phyloP scores from a whole-genome alignment of 2,329 filamentous ascomycete genomes.

The Venturia carpophila region DNA sequence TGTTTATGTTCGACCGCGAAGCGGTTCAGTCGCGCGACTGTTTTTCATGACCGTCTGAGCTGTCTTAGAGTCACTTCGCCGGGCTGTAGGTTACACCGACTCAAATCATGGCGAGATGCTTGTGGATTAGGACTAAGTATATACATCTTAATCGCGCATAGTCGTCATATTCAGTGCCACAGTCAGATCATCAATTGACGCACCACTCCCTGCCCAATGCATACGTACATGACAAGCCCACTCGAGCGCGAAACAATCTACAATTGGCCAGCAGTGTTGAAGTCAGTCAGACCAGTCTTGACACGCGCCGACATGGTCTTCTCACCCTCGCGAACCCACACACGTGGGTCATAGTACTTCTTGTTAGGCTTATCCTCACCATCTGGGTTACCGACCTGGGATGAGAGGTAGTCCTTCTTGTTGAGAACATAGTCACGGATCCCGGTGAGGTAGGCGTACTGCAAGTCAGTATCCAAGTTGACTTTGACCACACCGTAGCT shows the following conservation, averaged over 20 bases:
- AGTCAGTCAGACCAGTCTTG: constrained; percentile 75
- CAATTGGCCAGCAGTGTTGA: constrained; percentile 74
- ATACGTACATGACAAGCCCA: background rate
- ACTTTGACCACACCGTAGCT: constrained; percentile 96
- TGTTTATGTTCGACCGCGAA: background rate
- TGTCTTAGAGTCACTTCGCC: no score
- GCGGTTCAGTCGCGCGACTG: background rate
- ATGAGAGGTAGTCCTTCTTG: constrained; percentile 91
- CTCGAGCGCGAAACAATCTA: constrained; percentile 36
- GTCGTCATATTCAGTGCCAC: background rate
- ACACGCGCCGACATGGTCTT: constrained; percentile 89
- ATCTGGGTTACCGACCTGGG: constrained; percentile 88
- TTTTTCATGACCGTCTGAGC: no score
- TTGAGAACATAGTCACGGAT: constrained; percentile 89
- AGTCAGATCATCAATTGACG: background rate
- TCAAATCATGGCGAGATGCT: background rate
- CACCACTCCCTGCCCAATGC: background rate
- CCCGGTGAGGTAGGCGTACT: constrained; percentile 86
- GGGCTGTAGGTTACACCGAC: no score
- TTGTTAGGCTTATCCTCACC: constrained; percentile 98
- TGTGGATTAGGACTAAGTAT: background rate
- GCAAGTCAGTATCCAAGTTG: constrained; percentile 97
- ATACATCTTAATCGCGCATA: background rate
- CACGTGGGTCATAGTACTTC: constrained; percentile 73
- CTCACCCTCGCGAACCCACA: constrained; percentile 95